phyloP scores from a whole-genome alignment of 2,329 filamentous ascomycete species.

The Ophiostoma ulmi region DNA sequence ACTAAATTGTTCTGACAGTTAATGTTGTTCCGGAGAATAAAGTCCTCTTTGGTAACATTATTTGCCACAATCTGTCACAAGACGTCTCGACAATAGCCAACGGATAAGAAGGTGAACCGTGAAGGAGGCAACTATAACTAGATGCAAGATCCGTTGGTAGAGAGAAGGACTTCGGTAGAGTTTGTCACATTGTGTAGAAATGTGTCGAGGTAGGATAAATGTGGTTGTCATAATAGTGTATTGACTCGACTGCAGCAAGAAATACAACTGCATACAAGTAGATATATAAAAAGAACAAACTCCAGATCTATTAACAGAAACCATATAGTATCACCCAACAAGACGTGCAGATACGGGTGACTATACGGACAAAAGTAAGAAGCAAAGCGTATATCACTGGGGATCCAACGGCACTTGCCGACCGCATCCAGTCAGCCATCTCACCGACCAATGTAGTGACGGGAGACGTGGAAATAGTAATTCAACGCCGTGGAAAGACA shows the following conservation, averaged over 20 bases:
- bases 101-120: neutral
- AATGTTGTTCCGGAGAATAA: neutral
- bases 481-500: neutral
- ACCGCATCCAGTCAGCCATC: conserved; percentile 3
- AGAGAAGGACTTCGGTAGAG: neutral
- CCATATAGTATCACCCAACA: neutral
- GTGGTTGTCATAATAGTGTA: neutral
- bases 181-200: neutral
- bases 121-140: neutral
- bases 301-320: conserved; percentile 4
- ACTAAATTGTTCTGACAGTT: neutral
- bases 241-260: neutral
- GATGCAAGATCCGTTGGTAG: neutral
- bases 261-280: neutral
- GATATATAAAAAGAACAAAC: conserved; percentile 3
- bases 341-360: neutral
- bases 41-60: neutral
- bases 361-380: neutral
- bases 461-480: neutral
- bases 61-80: neutral
- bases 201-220: neutral
- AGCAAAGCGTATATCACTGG: neutral
- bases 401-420: conserved; percentile 4
- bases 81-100: neutral
- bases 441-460: neutral